Percentiles rank a stretch among this genome's conserved stretches.
These are phyloP conservation scores for Nidula niveotomentosa DNA, from an alignment of 1,284 basidiomycete species.

Conservation along the genomic window DNA sequence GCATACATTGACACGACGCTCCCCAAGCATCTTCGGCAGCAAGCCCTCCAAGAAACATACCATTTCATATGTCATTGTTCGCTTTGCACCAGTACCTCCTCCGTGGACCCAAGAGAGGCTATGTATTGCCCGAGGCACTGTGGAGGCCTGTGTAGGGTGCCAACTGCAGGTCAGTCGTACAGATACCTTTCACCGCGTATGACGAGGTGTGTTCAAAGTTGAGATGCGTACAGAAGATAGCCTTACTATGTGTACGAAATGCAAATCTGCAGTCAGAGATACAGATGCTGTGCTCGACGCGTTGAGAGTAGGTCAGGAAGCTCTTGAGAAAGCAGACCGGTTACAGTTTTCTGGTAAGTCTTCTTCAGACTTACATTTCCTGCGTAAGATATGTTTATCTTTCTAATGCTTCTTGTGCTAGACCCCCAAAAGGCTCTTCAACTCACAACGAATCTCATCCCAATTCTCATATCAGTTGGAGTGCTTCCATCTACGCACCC, in stretches of 20 bases:
- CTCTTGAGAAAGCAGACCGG: conserved; percentile 65
- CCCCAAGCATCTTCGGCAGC: conserved; percentile 56
- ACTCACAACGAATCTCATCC: conserved; percentile 66
- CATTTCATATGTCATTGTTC: conserved; percentile 77
- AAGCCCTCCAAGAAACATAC: conserved; percentile 71
- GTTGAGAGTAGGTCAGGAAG: conserved; percentile 64
- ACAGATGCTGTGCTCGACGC: conserved; percentile 59
- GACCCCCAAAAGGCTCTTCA: conserved; percentile 57
- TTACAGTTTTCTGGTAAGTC: conserved; percentile 55
- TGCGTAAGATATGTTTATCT: not conserved
- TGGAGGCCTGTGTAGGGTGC: conserved; percentile 56
- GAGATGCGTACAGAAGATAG: conserved; percentile 34
- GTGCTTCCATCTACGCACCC: conserved; percentile 70
- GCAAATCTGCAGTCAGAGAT: conserved; percentile 48
- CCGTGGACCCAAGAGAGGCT: conserved; percentile 68
- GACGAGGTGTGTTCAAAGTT: not conserved
- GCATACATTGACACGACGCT: conserved; percentile 87
- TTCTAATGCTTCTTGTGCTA: conserved; percentile 18
- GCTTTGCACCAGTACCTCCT: conserved; percentile 42
- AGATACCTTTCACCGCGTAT: conserved; percentile 1
- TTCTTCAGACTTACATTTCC: not conserved
- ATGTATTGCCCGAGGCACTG: conserved; percentile 68
- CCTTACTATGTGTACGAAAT: conserved; percentile 56
- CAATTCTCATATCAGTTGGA: conserved; percentile 54
- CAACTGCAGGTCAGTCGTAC: conserved; percentile 48